Base-by-base conservation (phyloP, 345 rosid genomes). In the Abelmoschus esculentus region DNA sequence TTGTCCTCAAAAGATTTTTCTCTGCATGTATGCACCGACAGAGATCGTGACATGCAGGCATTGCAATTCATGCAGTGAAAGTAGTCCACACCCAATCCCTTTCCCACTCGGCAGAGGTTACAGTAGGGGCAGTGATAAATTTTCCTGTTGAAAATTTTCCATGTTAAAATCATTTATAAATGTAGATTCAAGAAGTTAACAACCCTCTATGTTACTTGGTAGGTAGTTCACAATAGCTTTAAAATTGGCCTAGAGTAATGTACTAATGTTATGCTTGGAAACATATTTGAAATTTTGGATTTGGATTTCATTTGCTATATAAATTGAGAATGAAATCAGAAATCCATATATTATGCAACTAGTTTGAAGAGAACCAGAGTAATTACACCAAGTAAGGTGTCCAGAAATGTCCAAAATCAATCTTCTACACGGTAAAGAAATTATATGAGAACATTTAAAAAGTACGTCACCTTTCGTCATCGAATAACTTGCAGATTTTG, bases 61-160 rank as follows among this genome's bases (percentile, higher is more conserved):
- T 92, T 90, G 87, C 98, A 90, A 50, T 78, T 87, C 96, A 92
- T 90, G 85, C 98, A 90, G 72, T 90, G 96, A 59, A 88, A 90
- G 75, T 84, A 90, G 70, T 88, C 89, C 61, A 87, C 75, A 46
- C 89, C 95, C 72, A 92, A 82, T 68, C 96, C 96, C 82, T 87
- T 89, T 70, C 98, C 98, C 10, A 92, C 66, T 55, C 95, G 84
- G 73, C 97, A 92, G 66, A 92, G 83, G 76, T 92, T 92, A 79
- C 95, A 92, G 63, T 80, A 90, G 2, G 96, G 92, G 75, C 96
- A 92, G 70, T 90, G 96, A 81, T 92, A 92, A 70, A 92, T 89
- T 82, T 90, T 82, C 89, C 97, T 92, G 89, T 72, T 64, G 56
- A 34, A 66, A 50, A 50, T 18, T 42, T 76, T 42, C 42, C 26